Conservation (phyloP, 1,139 yeast species). For the Yamadazyma buinensis region DNA sequence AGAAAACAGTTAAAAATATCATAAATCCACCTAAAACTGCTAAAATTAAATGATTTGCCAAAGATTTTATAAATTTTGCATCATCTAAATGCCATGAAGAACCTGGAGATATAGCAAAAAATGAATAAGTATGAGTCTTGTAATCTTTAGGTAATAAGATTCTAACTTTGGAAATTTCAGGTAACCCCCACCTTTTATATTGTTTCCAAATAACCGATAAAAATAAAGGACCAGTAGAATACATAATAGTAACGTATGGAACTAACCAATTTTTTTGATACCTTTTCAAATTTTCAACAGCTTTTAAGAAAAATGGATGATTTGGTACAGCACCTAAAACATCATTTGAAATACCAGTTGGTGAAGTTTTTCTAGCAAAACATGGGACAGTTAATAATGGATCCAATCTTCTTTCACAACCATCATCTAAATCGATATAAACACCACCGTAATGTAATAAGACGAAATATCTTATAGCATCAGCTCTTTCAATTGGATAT, state of each 20-base stretch:
- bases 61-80: constrained; percentile 67
- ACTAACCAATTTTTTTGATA: constrained; percentile 74
- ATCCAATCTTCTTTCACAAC: constrained; percentile 73
- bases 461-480: constrained; percentile 87
- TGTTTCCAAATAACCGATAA: constrained; percentile 85
- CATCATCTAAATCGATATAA: constrained; percentile 87
- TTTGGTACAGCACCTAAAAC: constrained; percentile 86
- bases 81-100: constrained; percentile 90
- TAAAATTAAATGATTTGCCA: constrained; percentile 66
- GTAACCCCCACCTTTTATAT: constrained; percentile 75
- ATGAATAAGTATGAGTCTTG: constrained; percentile 54
- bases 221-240: constrained; percentile 88
- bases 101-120: constrained; percentile 71
- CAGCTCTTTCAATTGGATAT: constrained; percentile 86
- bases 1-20: constrained; percentile 53
- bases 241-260: constrained; percentile 91
- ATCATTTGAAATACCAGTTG: constrained; percentile 90
- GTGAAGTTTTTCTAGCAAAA: constrained; percentile 80
- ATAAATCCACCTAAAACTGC: constrained; percentile 68
- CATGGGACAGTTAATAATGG: constrained; percentile 80
- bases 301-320: constrained; percentile 81
- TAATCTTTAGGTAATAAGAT: constrained; percentile 71
- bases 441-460: constrained; percentile 84
- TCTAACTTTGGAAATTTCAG: constrained; percentile 59
- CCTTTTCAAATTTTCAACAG: constrained; percentile 56